Base-by-base conservation (phyloP, 139 green algal genomes). In the Chlamydomonas sp. region DNA sequence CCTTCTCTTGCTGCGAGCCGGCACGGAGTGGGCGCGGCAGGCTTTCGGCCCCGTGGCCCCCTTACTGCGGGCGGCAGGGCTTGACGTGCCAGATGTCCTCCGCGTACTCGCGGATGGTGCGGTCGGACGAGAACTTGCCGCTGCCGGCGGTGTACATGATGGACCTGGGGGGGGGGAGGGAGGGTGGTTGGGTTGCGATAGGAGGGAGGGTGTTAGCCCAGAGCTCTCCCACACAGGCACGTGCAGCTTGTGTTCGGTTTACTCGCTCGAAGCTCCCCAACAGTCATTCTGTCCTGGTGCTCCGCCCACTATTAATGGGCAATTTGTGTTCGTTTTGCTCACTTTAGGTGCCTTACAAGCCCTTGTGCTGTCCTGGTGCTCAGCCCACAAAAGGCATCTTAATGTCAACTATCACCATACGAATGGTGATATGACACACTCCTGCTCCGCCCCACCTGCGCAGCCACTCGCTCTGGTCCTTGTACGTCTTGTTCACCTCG, bases 61-160 rank as follows among this genome's bases (percentile, higher is more conserved):
- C 31, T 49, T 49, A 49, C 31, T 49, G 31, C 63, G 91, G 91
- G 73, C 86, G 67, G 18, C 20, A 9, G 20, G 91, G 91, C 79
- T 80, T 83, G 31, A 94, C 87, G 84, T 92, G 71, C 92, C 92
- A 95, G 85, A 95, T 95, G 88, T 95, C 91, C 91, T 92, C 88
- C 3, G 98, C 97, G 86, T 99, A 99, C 92, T 99, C 93, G 3
- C 86, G 80, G 71, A 99, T 99, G 67, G 98, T 99, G 80, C 98
- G 94, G 92, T 99, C 98, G 67, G 91, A 96, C 59, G 93, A 97
- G 96, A 99, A 99, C 92, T 98, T 98, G 90, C 96, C 96, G 71
- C 91, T 96, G 87, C 95, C 93, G 18, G 97, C 97, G 4, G 96
- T 98, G 93, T 95, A 97, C 89, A 98, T 90, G 93, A 99, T 99